These are phyloP conservation scores for Limnanthes douglasii DNA, from an alignment of 345 rosid species.

Conservation along the genomic window DNA sequence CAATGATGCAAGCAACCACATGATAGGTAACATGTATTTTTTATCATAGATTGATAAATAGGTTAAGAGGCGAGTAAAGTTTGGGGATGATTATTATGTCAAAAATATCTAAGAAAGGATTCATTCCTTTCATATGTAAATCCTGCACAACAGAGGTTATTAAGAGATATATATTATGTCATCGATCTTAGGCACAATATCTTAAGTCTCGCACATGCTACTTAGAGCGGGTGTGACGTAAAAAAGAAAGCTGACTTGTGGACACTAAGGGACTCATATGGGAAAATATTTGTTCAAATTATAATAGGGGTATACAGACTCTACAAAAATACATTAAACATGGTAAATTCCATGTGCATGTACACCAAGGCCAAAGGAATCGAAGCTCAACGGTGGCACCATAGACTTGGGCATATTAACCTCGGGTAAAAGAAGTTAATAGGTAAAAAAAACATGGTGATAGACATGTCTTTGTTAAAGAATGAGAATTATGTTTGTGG, in stretches of 20 bases:
- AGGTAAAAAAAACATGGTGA: background rate
- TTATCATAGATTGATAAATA: background rate
- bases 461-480: background rate
- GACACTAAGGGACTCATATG: background rate
- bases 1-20: background rate
- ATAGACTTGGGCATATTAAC: background rate
- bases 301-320: background rate
- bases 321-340: background rate
- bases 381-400: background rate
- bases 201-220: background rate
- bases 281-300: background rate
- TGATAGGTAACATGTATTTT: background rate
- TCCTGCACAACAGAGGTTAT: background rate
- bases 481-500: background rate
- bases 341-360: background rate
- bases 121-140: background rate
- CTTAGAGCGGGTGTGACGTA: background rate
- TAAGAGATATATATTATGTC: background rate
- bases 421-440: background rate
- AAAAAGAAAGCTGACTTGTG: no score
- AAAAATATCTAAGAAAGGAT: background rate
- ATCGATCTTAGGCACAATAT: background rate
- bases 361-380: background rate
- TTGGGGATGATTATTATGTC: background rate
- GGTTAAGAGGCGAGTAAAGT: background rate